Base-by-base conservation (phyloP, 352 stramenopile genomes). In the Pelagophyceae sp. region DNA sequence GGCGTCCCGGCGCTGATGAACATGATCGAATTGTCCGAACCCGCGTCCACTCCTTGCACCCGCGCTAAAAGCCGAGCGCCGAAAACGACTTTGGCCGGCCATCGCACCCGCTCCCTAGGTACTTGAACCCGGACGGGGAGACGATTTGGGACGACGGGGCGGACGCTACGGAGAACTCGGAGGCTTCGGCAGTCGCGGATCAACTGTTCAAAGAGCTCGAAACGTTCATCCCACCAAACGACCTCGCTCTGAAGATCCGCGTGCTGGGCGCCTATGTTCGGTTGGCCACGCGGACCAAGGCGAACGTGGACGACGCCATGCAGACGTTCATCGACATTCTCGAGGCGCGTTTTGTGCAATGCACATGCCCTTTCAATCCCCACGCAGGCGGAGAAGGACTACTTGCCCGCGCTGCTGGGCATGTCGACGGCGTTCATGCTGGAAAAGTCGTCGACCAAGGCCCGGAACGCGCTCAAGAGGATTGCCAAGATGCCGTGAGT, bases 401-500 rank as follows among this genome's bases (percentile, higher is more conserved):
- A 95, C 80, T 87, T 97, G 23, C 93, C 93, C 0, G 92, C 92
- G 2, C 79, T 97, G 27, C 88, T 97, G 0, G 93, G 92, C 0
- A 83, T 91, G 76, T 82, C 90, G 0, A 94, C 86, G 0, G 92
- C 88, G 0, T 96, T 97, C 81, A 96, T 97, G 89, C 82, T 97
- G 20, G 91, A 92, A 20, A 95, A 96, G 77, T 87, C 95, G 80
- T 86, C 91, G 11, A 83, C 81, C 65, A 83, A 85, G 60, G 80
- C 61, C 2, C 38, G 54, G 2, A 77, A 72, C 31, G 90, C 95
- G 65, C 89, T 98, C 76, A 98, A 97, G 82, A 89, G 92, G 33
- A 95, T 98, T 70, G 90, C 90, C 60, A 97, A 96, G 78, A 96
- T 97, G 90, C 84, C 83, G 2, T n/a, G n/a, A n/a, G 95, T 95